Conservation (phyloP, 2,329 filamentous ascomycete genomes). For the Trichoderma aggressivum region DNA sequence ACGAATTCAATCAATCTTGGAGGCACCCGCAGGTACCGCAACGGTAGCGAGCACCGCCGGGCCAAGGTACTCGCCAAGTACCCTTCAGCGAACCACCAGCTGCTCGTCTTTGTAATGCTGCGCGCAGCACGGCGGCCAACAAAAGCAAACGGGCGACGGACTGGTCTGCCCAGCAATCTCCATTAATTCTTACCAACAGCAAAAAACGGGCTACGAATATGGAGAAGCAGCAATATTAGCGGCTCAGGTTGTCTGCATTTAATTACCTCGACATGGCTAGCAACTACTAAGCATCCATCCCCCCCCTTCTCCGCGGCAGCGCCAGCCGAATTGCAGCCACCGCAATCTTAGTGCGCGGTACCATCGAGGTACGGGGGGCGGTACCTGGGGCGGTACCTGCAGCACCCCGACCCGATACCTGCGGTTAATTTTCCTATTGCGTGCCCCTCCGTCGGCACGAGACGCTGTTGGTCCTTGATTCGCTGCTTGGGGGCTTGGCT, state of each 20-base stretch:
- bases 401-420: background rate
- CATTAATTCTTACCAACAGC: background rate
- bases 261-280: background rate
- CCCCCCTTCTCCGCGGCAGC: background rate
- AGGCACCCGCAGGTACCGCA: background rate
- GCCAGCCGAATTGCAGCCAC: conserved; percentile 6
- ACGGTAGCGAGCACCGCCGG: background rate
- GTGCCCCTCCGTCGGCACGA: conserved; percentile 2
- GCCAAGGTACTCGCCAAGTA: background rate
- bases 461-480: background rate
- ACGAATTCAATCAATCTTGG: background rate
- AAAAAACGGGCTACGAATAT: background rate
- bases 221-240: background rate
- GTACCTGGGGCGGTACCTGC: background rate
- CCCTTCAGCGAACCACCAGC: background rate
- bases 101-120: background rate
- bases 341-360: conserved; percentile 1
- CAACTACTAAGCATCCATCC: too few species aligned
- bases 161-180: background rate
- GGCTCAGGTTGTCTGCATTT: conserved; percentile 1
- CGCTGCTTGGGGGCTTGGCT: background rate
- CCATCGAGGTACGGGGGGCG: background rate
- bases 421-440: conserved; percentile 10
- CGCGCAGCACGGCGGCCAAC: background rate
- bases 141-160: background rate